Evolutionary conservation across 441 rosid species (phyloP), one percentile per base, ranked within the genome.

Genomic region (Erodium trifolium): DNA sequence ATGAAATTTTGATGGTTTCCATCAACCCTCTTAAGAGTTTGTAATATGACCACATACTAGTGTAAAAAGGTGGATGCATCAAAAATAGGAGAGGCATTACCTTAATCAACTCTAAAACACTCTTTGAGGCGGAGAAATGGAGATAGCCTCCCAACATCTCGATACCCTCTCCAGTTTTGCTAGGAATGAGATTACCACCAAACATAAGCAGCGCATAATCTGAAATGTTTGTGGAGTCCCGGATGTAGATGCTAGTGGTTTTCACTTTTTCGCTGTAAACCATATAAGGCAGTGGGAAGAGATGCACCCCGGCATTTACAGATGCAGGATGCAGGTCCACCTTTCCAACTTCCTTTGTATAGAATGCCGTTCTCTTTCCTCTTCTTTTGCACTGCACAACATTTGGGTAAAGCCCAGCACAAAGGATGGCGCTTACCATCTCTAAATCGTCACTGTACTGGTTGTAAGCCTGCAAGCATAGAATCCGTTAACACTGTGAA

Each of bases 111-210:
- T 93, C 87, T 74, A 91, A 69, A 3, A 91, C 87, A 34, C 82
- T 91, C 79, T 77, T 91, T 1, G 98, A 85, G 39, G 98, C 90
- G 18, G 95, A 91, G 82, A 93, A 93, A 79, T 93, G 96, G 70
- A 93, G 96, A 83, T 93, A 93, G 43, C 97, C 98, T 51, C 87
- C 93, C 65, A 93, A 88, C 96, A 93, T 93, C 82, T 93, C 98
- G 75, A 93, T 93, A 37, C 93, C 93, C 73, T 88, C 87, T 75
- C 93, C 93, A 0, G 76, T 79, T 76, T 87, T 81, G 81, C 88
- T 82, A 18, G 96, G 90, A 68, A 76, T 73, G 60, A 93, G 93
- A 79, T 68, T 87, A 18, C 98, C 97, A 27, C 97, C 98, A 75
- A 93, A 93, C 74, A 93, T 82, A 72, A 93, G 93, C 55, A 93